These are phyloP conservation scores for Wickerhamiella bombiphila DNA, from an alignment of 805 yeast species.

Conservation along the genomic window DNA sequence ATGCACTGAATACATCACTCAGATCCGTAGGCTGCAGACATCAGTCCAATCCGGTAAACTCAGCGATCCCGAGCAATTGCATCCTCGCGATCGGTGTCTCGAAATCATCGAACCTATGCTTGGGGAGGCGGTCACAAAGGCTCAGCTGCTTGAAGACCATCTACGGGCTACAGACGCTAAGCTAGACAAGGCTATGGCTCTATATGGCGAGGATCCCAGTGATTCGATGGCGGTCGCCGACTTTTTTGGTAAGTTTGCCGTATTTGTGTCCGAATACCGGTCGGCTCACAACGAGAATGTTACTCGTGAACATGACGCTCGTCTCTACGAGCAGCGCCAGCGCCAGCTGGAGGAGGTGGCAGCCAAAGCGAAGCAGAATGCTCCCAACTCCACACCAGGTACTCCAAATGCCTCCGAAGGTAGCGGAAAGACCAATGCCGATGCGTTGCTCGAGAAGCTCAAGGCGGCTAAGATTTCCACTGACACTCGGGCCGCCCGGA, in stretches of 20 bases:
- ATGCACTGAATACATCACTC: conserved; percentile 46
- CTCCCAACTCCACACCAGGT: too few species aligned
- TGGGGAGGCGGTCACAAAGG: conserved; percentile 62
- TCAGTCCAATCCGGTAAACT: conserved; percentile 73
- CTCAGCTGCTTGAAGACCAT: conserved; percentile 49
- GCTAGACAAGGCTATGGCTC: conserved; percentile 57
- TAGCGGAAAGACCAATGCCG: conserved; percentile 46
- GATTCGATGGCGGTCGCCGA: conserved; percentile 53
- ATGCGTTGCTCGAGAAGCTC: conserved; percentile 68
- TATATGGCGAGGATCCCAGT: conserved; percentile 76
- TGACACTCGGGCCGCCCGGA: conserved; percentile 67
- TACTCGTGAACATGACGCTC: conserved; percentile 67
- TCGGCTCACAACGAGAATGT: conserved; percentile 68
- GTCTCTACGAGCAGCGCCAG: conserved; percentile 63
- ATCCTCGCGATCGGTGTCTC: conserved; percentile 68
- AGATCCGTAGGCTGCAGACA: conserved; percentile 52
- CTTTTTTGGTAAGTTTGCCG: conserved; percentile 68
- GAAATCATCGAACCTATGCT: conserved; percentile 46
- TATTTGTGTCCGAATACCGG: conserved; percentile 64
- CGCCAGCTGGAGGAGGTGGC: conserved; percentile 21
- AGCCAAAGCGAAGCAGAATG: conserved; percentile 3
- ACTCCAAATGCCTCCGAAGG: not conserved
- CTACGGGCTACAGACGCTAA: conserved; percentile 46
- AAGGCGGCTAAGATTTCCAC: conserved; percentile 72
- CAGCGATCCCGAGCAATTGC: conserved; percentile 62